These are phyloP conservation scores for Babesia gibsoni DNA, from an alignment of 169 alveolate species.

Conservation along the genomic window DNA sequence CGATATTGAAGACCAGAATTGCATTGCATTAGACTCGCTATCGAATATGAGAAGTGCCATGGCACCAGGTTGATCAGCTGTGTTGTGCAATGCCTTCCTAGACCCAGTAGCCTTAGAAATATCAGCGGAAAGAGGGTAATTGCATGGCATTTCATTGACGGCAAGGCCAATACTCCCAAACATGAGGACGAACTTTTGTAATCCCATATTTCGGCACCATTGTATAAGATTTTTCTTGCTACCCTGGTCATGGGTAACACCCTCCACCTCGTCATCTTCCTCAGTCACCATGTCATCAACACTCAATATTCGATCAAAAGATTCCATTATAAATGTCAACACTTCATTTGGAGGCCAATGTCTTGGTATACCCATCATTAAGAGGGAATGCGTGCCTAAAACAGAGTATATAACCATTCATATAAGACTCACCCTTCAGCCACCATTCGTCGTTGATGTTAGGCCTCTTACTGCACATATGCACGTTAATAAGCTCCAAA, in stretches of 20 bases:
- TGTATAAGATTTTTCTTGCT: not conserved
- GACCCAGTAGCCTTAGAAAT: not conserved
- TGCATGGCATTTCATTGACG: constrained; percentile 33
- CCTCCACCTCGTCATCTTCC: not conserved
- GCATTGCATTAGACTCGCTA: constrained; percentile 44
- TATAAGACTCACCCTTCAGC: constrained; percentile 46
- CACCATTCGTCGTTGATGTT: constrained; percentile 50
- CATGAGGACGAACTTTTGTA: constrained; percentile 46
- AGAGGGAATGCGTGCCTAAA: constrained; percentile 49
- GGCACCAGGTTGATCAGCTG: constrained; percentile 57
- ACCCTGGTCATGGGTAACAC: not conserved
- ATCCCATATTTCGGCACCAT: constrained; percentile 42
- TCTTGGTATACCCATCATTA: constrained; percentile 63
- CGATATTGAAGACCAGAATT: constrained; percentile 54
- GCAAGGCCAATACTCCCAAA: constrained; percentile 47
- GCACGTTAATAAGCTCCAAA: constrained; percentile 33
- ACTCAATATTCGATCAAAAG: constrained; percentile 8
- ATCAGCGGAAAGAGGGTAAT: constrained; percentile 27
- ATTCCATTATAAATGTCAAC: constrained; percentile 27
- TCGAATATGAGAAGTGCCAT: constrained; percentile 59
- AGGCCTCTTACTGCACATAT: constrained; percentile 30
- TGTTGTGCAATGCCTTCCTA: not conserved
- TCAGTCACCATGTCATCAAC: constrained; percentile 7
- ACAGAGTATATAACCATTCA: not conserved
- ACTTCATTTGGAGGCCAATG: constrained; percentile 39